Evolutionary conservation across 2,329 filamentous ascomycete genomes (phyloP), one percentile per base, ranked within the genome.

Genomic region (Coniochaeta prunicola): DNA sequence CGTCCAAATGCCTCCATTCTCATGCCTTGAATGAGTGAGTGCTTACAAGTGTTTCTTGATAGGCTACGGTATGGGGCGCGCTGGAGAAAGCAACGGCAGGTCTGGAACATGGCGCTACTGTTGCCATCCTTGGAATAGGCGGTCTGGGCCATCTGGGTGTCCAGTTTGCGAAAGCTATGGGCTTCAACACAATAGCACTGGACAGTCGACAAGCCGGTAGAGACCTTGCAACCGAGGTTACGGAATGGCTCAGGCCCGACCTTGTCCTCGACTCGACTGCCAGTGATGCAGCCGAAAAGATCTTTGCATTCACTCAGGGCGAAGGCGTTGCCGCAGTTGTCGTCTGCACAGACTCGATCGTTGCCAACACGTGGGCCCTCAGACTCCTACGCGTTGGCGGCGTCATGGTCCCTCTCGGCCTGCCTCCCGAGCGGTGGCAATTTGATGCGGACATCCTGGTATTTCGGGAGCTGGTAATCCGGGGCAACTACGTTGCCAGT

Each of bases 121-220:
- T 74, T 0, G 70, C 68, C 7, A 66, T 74, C 15, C 62, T 74
- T 6, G 71, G 71, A 7, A 70, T 73, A 17, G 72, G 72, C 7
- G 71, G 72, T 0, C 65, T 74, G 2, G 72, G 72, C 7, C 66
- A 71, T 56, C 63, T 74, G 2, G 72, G 69, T 9, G 45, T 73
- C 1, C 72, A 74, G 56, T 73, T 73, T 55, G 65, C 71, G 2
- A 73, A 70, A 40, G 69, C 68, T 9, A 61, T 73, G 59, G 72
- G 73, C 0, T 73, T 68, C 58, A 67, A 69, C n/a, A 66, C 67
- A 0, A 59, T 74, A 15, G 73, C 72, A 2, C 64, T 73, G 5
- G 74, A 77, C 56, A 74, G 65, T 42, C 64, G 69, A 2, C 58
- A 58, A 6, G 68, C 68, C 10, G 71, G 67, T 0, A 64, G 66